phyloP scores from a whole-genome alignment of 768 basidiomycete species.

The Tricholomella constricta region DNA sequence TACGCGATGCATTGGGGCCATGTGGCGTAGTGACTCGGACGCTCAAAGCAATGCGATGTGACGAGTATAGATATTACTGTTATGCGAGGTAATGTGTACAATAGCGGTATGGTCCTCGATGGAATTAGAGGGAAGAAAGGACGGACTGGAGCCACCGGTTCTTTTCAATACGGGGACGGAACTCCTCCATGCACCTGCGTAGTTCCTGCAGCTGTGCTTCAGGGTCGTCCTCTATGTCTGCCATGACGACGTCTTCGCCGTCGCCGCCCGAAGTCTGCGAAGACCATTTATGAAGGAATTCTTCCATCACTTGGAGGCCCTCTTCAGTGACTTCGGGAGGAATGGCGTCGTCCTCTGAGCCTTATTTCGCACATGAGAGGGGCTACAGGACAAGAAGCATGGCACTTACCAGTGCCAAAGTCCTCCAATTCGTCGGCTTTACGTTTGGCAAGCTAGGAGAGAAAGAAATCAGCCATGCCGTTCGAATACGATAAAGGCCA shows the following conservation, averaged over 20 bases:
- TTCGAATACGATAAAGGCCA: neutral
- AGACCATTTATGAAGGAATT: slow-evolving; percentile 70
- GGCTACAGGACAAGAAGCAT: no score
- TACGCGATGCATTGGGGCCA: no score
- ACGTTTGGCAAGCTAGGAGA: slow-evolving; percentile 74
- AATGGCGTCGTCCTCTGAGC: slow-evolving; percentile 41
- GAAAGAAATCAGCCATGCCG: neutral
- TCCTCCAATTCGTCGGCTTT: slow-evolving; percentile 93
- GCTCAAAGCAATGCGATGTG: neutral
- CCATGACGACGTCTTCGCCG: slow-evolving; percentile 51
- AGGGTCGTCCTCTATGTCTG: slow-evolving; percentile 27
- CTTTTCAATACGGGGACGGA: slow-evolving; percentile 67
- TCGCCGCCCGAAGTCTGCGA: slow-evolving; percentile 44
- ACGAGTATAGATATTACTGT: slow-evolving; percentile 11
- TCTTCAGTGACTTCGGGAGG: slow-evolving; percentile 67
- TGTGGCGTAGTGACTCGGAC: no score
- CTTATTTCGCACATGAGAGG: neutral
- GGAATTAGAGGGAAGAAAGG: slow-evolving; percentile 39
- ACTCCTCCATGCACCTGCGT: slow-evolving; percentile 62
- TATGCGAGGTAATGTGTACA: slow-evolving; percentile 2
- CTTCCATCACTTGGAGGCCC: slow-evolving; percentile 80
- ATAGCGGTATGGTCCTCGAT: neutral
- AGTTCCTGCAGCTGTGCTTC: slow-evolving; percentile 55
- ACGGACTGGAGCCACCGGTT: slow-evolving; percentile 79
- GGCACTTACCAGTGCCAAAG: slow-evolving; percentile 48